phyloP scores from a whole-genome alignment of 306 rosid genomes.

The Lathyrus oleraceus region DNA sequence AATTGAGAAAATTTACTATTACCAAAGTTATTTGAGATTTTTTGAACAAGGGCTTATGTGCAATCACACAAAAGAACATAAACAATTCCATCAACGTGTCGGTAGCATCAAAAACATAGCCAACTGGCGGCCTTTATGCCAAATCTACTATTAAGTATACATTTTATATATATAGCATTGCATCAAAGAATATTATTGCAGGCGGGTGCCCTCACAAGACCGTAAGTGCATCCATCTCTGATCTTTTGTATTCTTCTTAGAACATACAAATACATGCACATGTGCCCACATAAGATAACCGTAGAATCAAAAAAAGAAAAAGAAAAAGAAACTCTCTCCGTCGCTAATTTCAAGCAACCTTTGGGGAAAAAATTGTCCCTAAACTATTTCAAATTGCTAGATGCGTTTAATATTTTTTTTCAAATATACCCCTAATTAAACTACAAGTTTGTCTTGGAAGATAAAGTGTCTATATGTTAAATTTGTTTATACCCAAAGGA shows the following conservation, averaged over 20 bases:
- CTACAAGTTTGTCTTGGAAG: not conserved
- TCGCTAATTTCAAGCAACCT: not conserved
- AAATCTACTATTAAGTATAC: no score
- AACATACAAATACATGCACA: not conserved
- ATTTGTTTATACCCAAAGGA: not conserved
- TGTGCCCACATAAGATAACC: not conserved
- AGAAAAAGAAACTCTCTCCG: not conserved
- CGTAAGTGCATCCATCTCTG: no score
- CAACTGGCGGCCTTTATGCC: no score
- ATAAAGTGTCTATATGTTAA: not conserved
- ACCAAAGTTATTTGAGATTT: no score
- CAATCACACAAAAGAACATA: no score
- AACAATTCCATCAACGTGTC: no score
- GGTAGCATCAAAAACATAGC: no score
- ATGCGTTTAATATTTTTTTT: not conserved
- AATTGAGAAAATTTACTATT: no score
- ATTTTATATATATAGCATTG: no score
- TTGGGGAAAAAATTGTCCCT: not conserved
- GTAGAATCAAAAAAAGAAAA: constrained; percentile 7
- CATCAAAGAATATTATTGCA: no score
- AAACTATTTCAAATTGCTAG: not conserved
- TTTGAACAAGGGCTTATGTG: no score
- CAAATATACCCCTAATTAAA: not conserved
- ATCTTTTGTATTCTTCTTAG: not conserved
- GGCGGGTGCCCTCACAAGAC: no score